Evolutionary conservation across 495 filamentous ascomycete genomes (phyloP).

Genomic region (Aspergillus nanangensis): DNA sequence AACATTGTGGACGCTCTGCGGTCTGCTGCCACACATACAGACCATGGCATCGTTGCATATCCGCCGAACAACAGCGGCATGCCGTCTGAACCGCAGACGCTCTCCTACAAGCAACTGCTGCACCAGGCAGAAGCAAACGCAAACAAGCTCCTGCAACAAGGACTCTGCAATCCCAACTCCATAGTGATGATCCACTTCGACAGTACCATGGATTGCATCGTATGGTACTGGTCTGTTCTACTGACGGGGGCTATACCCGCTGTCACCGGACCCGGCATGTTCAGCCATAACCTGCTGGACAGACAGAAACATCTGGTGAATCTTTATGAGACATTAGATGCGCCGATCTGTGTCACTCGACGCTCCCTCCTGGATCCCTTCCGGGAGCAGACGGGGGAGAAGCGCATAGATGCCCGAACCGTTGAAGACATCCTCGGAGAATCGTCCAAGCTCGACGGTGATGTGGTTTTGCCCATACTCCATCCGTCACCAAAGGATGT

Average conservation of each 20-base stretch:
- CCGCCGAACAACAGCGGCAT: background rate
- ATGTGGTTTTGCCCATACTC: background rate
- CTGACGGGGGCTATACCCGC: conserved; percentile 35
- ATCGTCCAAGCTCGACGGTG: no score
- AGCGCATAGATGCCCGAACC: background rate
- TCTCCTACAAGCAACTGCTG: conserved; percentile 3
- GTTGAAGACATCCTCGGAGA: conserved; percentile 3
- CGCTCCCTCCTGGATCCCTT: background rate
- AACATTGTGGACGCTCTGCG: conserved; percentile 1
- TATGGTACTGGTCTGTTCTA: conserved; percentile 44
- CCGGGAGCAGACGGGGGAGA: background rate
- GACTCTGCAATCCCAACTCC: background rate
- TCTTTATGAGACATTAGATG: conserved; percentile 14
- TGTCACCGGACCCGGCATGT: conserved; percentile 25
- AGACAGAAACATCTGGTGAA: conserved; percentile 27
- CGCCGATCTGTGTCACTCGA: background rate
- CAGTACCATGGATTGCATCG: conserved; percentile 13
- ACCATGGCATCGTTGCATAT: conserved; percentile 1
- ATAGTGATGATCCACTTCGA: conserved; percentile 6
- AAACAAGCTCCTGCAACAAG: background rate
- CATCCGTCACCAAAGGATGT: conserved; percentile 1
- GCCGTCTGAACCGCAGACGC: background rate
- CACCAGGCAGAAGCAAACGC: conserved; percentile 1
- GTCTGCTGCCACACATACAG: background rate
- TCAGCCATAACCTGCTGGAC: conserved; percentile 26